phyloP scores from a whole-genome alignment of 163 green algal genomes.

The Scenedesmus sp. region DNA sequence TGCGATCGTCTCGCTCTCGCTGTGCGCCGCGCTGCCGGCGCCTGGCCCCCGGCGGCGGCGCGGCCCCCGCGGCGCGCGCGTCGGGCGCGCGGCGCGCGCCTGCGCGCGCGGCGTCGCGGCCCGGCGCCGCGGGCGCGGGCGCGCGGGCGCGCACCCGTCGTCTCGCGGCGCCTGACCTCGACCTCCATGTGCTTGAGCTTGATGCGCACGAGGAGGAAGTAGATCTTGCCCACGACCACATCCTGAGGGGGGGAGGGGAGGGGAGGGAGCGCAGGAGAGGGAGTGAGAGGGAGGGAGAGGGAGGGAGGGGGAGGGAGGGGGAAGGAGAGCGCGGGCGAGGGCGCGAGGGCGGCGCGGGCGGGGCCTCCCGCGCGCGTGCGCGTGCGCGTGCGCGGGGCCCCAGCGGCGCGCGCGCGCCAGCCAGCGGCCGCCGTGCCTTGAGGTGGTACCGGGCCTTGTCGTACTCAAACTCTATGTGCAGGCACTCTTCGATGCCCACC shows the following conservation, averaged over 20 bases:
- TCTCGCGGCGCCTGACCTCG: slow-evolving; percentile 95
- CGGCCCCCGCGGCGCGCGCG: too few relatives aligned
- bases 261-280: too few relatives aligned
- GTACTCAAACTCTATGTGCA: slow-evolving; percentile 99
- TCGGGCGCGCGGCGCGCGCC: too few relatives aligned
- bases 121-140: too few relatives aligned
- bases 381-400: slow-evolving; percentile 3
- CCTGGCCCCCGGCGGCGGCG: slow-evolving; percentile 39
- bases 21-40: slow-evolving; percentile 70
- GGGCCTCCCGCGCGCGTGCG: neutral
- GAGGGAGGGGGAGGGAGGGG: too few relatives aligned
- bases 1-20: slow-evolving; percentile 96
- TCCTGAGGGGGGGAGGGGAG: slow-evolving; percentile 72
- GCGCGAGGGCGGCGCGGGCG: too few relatives aligned
- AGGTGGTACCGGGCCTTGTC: slow-evolving; percentile 91
- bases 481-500: slow-evolving; percentile 99
- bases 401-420: too few relatives aligned
- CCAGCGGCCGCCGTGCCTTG: too few relatives aligned
- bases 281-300: too few relatives aligned
- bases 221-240: slow-evolving; percentile 97
- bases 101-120: too few relatives aligned
- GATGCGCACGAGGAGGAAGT: slow-evolving; percentile 98
- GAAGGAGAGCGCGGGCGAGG: too few relatives aligned
- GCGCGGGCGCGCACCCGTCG: slow-evolving; percentile 56
- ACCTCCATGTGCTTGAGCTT: slow-evolving; percentile 99